Evolutionary conservation across 495 filamentous ascomycete species (phyloP).

Genomic region (Aspergillus sclerotiicarbonarius): DNA sequence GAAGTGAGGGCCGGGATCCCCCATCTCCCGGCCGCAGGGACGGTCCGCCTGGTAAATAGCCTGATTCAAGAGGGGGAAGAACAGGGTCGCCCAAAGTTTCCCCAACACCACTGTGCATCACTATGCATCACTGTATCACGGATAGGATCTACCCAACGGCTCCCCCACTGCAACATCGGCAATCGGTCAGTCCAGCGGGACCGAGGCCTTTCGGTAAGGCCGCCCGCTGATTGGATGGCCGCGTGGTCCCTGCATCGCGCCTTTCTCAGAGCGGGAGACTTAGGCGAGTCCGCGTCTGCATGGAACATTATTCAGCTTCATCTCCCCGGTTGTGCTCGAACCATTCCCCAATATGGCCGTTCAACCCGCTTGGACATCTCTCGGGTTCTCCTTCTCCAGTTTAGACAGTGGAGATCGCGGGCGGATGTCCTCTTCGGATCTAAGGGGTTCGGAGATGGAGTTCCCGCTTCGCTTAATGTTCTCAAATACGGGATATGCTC

Average conservation of each 20-base stretch:
- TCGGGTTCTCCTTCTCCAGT: not conserved
- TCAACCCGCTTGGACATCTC: not conserved
- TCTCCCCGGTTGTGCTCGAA: not conserved
- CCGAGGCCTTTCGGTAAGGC: slow-evolving; percentile 35
- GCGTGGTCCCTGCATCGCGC: slow-evolving; percentile 15
- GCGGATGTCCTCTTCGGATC: not conserved
- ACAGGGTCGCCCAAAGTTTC: not conserved
- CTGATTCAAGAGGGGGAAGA: not conserved
- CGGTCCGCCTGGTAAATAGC: not conserved
- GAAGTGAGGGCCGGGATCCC: not conserved
- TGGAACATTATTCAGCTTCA: not conserved
- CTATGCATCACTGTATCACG: not conserved
- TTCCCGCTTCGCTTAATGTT: not conserved
- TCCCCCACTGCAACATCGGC: not conserved
- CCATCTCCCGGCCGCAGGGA: not conserved
- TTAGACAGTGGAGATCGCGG: not conserved
- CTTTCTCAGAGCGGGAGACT: slow-evolving; percentile 44
- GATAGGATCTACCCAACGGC: not conserved
- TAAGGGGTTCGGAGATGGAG: not conserved
- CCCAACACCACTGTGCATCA: not conserved
- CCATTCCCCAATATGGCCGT: not conserved
- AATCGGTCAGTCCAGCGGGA: not conserved
- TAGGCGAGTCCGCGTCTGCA: slow-evolving; percentile 31
- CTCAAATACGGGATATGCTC: not conserved
- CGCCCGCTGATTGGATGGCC: slow-evolving; percentile 34